Conservation (phyloP, 2,329 filamentous ascomycete genomes). For the Talaromyces funiculosus region DNA sequence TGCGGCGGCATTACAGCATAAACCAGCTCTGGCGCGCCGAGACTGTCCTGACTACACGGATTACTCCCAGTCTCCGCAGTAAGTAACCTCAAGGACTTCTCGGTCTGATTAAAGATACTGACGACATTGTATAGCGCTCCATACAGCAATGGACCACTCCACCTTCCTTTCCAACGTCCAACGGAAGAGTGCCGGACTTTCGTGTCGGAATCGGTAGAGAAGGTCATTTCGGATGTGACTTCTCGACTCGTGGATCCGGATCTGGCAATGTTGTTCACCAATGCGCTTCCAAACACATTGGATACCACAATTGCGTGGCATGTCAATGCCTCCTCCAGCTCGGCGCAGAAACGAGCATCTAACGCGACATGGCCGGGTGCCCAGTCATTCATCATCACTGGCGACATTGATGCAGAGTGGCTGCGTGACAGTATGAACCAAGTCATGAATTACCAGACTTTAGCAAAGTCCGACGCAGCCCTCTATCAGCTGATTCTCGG, state of each 20-base stretch:
- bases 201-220: constrained; percentile 76
- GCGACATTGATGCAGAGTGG: constrained; percentile 92
- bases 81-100: constrained; percentile 22
- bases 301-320: constrained; percentile 90
- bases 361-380: constrained; percentile 68
- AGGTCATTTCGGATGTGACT: constrained; percentile 78
- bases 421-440: constrained; percentile 91
- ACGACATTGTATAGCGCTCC: constrained; percentile 55
- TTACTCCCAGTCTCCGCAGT: constrained; percentile 59
- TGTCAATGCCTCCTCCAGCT: constrained; percentile 49
- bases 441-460: constrained; percentile 76
- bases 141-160: constrained; percentile 70
- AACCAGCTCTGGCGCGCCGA: constrained; percentile 26
- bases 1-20: constrained; percentile 18
- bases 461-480: constrained; percentile 73
- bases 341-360: constrained; percentile 39
- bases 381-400: constrained; percentile 89
- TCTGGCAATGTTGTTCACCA: constrained; percentile 87
- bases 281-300: constrained; percentile 85
- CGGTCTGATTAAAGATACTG: neutral
- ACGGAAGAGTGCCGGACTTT: constrained; percentile 80
- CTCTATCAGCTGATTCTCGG: constrained; percentile 79
- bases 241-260: constrained; percentile 76
- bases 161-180: constrained; percentile 81
- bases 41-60: constrained; percentile 63